These are phyloP conservation scores for Syzygium oleosum DNA, from an alignment of 345 rosid genomes.

Conservation along the genomic window DNA sequence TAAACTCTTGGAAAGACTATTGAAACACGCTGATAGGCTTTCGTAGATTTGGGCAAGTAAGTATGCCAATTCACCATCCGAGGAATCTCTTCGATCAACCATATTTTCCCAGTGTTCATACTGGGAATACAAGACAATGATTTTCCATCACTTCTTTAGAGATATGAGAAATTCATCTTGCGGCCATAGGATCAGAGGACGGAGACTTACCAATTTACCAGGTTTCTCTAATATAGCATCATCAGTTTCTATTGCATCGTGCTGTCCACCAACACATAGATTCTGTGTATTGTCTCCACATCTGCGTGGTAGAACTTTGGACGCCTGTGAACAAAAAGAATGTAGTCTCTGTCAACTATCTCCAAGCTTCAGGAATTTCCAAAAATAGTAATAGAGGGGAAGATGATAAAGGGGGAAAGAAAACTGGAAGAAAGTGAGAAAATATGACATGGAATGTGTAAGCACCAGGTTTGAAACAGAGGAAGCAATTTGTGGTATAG, in stretches of 20 bases:
- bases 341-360: background rate
- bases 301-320: conserved; percentile 38
- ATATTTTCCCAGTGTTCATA: background rate
- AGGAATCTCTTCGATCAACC: background rate
- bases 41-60: background rate
- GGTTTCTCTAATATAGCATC: conserved; percentile 33
- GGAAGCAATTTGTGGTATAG: conserved; percentile 47
- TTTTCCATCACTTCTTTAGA: background rate
- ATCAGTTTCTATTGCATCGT: conserved; percentile 21
- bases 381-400: background rate
- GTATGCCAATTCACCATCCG: background rate
- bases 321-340: conserved; percentile 32
- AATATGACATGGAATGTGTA: conserved; percentile 12
- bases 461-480: conserved; percentile 79
- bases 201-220: conserved; percentile 37
- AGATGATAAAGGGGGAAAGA: background rate
- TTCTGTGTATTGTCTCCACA: conserved; percentile 21
- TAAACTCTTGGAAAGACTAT: background rate
- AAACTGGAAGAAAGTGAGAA: background rate
- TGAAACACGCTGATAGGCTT: background rate
- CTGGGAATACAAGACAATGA: background rate
- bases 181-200: background rate
- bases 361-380: background rate
- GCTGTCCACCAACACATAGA: conserved; percentile 15
- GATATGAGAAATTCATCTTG: background rate